These are phyloP conservation scores for Breynia disticha DNA, from an alignment of 441 rosid species.

Conservation along the genomic window DNA sequence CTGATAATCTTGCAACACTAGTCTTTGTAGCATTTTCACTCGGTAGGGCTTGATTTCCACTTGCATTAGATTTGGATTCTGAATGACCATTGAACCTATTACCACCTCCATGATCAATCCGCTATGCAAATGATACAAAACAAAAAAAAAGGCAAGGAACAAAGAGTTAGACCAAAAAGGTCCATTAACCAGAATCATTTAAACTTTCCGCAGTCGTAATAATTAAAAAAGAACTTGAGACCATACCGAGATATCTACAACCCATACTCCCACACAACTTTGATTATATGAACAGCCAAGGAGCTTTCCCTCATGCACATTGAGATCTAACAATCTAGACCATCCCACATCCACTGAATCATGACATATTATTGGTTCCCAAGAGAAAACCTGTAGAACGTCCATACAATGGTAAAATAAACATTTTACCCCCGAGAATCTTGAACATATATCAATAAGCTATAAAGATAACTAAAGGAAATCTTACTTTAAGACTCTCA, in stretches of 20 bases:
- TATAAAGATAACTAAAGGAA: not conserved
- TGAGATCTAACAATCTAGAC: conserved; percentile 91
- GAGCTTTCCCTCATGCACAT: conserved; percentile 95
- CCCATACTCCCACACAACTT: conserved; percentile 99
- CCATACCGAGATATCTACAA: conserved; percentile 88
- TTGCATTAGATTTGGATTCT: conserved; percentile 47
- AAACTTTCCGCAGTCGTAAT: conserved; percentile 14
- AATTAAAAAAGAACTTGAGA: conserved; percentile 9
- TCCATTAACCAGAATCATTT: conserved; percentile 14
- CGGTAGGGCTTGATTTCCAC: conserved; percentile 41
- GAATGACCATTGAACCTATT: conserved; percentile 37
- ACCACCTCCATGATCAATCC: conserved; percentile 50
- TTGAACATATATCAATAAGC: too few relatives aligned
- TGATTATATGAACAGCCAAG: conserved; percentile 97
- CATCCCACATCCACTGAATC: conserved; percentile 96
- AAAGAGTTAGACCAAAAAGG: conserved; percentile 12
- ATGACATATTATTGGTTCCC: conserved; percentile 96
- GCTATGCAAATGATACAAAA: conserved; percentile 32
- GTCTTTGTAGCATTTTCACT: conserved; percentile 56
- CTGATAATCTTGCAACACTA: conserved; percentile 48
- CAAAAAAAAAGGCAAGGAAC: not conserved
- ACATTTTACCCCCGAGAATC: not conserved
- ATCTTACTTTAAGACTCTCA: conserved; percentile 76
- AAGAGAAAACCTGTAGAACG: conserved; percentile 67
- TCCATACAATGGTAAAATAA: conserved; percentile 14